Evolutionary conservation across 768 basidiomycete species (phyloP), one percentile per base, ranked within the genome.

Genomic region (Boletus sp.): DNA sequence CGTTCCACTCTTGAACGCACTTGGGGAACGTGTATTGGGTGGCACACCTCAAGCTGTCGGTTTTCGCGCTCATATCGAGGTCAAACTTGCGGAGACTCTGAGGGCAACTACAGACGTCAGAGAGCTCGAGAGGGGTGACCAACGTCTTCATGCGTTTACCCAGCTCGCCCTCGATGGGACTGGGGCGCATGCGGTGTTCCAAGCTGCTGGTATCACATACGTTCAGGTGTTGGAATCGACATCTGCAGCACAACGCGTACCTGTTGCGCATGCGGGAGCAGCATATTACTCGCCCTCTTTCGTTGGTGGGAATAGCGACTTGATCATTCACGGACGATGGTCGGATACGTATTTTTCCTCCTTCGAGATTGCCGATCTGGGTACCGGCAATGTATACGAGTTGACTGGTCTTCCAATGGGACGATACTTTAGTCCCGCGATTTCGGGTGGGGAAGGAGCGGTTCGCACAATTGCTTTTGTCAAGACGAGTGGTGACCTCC

Each of bases 281-380:
- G 72, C 83, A 2, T 88, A 90, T 61, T 86, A 85, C 56, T 85
- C 87, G 0, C 87, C 87, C 2, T 76, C 81, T 5, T 88, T 88
- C 63, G 59, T 70, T 42, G 63, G 67, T 15, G 67, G 56, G n/a
- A 69, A 73, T 21, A 70, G 21, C 7, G 50, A 83, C 51, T 66
- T 87, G 23, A 67, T 88, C 11, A 64, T 90, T 15, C 87, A 88
- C 47, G 79, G 80, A 4, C 80, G 84, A 13, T 89, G 87, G 87
- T 87, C 86, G 0, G 79, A 88, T 61, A 70, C 72, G 7, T 64
- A 75, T 51, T 87, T 87, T 64, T 81, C 84, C 4, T 74, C 79
- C 4, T 80, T 90, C 60, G 87, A 90, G 70, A 59, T 90, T 30
- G 81, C 85, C 9, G 75, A 87, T 62, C 47, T 85, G 7, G 60